phyloP scores from a whole-genome alignment of 2,329 filamentous ascomycete species.

The Talaromyces amestolkiae region DNA sequence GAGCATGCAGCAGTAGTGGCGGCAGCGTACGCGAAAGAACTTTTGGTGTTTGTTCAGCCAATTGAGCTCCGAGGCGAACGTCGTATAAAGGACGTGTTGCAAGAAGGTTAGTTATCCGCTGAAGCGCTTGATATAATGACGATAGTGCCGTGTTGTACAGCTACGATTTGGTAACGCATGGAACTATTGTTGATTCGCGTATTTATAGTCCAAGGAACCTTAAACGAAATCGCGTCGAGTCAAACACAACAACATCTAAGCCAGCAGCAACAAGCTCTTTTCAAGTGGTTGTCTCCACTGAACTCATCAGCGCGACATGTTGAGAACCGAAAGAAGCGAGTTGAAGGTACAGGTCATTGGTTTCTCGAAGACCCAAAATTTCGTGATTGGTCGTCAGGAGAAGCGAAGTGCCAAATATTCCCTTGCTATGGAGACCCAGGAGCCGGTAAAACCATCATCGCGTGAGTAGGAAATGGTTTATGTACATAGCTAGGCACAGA shows the following conservation, averaged over 20 bases:
- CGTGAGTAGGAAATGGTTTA: slow-evolving; percentile 9
- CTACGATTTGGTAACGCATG: background rate
- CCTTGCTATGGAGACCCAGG: slow-evolving; percentile 20
- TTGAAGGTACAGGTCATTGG: slow-evolving; percentile 10
- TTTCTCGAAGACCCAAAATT: slow-evolving; percentile 13
- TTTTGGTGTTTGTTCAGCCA: background rate
- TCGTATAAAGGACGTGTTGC: background rate
- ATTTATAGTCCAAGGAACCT: slow-evolving; percentile 1
- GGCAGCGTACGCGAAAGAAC: slow-evolving; percentile 22
- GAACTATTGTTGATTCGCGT: background rate
- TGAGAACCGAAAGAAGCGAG: slow-evolving; percentile 6
- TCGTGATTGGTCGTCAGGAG: slow-evolving; percentile 7
- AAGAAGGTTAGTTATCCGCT: background rate
- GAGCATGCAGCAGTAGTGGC: slow-evolving; percentile 19
- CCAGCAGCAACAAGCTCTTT: background rate
- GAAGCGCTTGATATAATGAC: too few relatives aligned
- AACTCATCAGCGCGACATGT: slow-evolving; percentile 9
- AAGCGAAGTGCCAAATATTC: slow-evolving; percentile 14
- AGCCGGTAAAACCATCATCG: slow-evolving; percentile 19
- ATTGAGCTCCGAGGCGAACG: background rate
- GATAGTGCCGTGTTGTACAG: background rate
- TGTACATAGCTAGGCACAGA: background rate
- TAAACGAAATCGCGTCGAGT: background rate
- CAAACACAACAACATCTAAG: background rate
- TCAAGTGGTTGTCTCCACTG: slow-evolving; percentile 11